These are phyloP conservation scores for Nicotiana undulata DNA, from an alignment of 257 asterid genomes.

Conservation along the genomic window DNA sequence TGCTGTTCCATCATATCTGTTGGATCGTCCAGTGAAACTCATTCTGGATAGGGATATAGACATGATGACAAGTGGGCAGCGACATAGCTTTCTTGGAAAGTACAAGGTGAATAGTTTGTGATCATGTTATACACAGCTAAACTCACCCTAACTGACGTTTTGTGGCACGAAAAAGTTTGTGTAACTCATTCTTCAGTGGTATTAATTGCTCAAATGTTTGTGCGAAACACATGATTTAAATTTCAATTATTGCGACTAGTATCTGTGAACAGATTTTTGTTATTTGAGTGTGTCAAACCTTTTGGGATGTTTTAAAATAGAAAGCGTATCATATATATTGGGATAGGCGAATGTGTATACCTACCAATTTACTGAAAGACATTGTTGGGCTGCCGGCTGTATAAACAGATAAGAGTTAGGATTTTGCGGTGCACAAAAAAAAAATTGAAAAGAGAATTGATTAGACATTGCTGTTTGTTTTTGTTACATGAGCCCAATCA, in stretches of 20 bases:
- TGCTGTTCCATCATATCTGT: constrained; percentile 79
- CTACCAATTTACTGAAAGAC: background rate
- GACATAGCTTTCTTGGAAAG: constrained; percentile 91
- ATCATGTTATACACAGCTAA: background rate
- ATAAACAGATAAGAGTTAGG: background rate
- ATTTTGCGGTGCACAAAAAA: background rate
- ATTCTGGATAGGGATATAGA: constrained; percentile 81
- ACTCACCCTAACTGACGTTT: background rate
- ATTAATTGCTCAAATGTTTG: background rate
- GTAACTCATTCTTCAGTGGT: background rate
- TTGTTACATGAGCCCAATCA: background rate
- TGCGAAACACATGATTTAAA: background rate
- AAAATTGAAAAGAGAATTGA: background rate
- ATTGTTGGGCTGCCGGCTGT: background rate
- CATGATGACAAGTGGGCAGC: constrained; percentile 91
- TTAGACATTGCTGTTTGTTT: background rate
- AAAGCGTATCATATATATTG: background rate
- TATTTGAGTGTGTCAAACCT: background rate
- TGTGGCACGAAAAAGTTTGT: background rate
- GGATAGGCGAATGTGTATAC: background rate
- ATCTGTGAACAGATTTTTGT: background rate
- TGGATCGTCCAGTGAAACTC: constrained; percentile 84
- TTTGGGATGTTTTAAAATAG: background rate
- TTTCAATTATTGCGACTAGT: background rate
- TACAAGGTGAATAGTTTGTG: constrained; percentile 57